phyloP scores from a whole-genome alignment of 345 rosid genomes.

The Camelina neglecta region DNA sequence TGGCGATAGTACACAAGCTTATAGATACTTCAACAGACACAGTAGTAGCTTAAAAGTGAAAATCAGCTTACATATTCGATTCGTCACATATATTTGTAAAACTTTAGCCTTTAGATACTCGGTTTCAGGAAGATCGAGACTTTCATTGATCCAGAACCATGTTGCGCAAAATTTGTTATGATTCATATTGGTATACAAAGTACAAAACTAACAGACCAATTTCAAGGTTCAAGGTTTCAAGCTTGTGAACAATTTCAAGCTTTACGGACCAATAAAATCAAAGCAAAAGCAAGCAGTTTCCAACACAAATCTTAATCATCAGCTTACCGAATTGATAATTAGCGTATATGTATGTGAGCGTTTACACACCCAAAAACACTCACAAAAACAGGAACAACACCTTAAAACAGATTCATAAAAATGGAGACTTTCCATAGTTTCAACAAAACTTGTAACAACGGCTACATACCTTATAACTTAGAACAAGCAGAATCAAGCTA shows the following conservation, averaged over 20 bases:
- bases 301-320: not conserved
- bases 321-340: not conserved
- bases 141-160: not conserved
- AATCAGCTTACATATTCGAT: not conserved
- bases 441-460: constrained; percentile 27
- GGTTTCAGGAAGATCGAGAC: not conserved
- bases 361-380: not conserved
- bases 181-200: not conserved
- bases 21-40: not conserved
- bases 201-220: not conserved
- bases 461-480: constrained; percentile 19
- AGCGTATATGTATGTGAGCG: not conserved
- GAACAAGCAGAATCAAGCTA: constrained; percentile 30
- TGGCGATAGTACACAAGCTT: not conserved
- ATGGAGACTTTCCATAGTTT: constrained; percentile 20
- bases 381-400: constrained; percentile 3
- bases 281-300: not conserved
- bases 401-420: constrained; percentile 27
- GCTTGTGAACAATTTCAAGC: constrained; percentile 1
- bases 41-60: not conserved
- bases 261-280: not conserved
- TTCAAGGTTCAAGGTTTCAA: not conserved
- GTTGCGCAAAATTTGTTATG: not conserved
- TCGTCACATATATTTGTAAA: not conserved
- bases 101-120: not conserved